These are phyloP conservation scores for Candida maltosa DNA, from an alignment of 805 yeast genomes.

Conservation along the genomic window DNA sequence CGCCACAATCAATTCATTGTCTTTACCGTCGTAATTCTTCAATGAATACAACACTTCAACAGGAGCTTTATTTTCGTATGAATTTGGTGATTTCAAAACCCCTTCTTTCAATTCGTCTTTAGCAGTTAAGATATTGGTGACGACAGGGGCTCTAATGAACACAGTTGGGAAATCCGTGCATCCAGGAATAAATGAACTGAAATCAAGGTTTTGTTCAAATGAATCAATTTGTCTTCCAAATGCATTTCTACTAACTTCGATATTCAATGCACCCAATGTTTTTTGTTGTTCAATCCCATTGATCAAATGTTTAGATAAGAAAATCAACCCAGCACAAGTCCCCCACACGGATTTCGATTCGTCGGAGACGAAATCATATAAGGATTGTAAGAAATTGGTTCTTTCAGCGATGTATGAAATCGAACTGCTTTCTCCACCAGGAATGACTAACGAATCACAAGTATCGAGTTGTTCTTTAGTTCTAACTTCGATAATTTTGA, in stretches of 20 bases:
- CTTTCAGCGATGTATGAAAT: conserved; percentile 72
- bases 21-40: conserved; percentile 11
- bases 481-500: conserved; percentile 47
- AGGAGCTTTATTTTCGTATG: conserved; percentile 20
- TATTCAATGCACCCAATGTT: conserved; percentile 61
- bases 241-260: conserved; percentile 66
- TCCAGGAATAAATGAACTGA: conserved; percentile 39
- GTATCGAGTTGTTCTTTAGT: conserved; percentile 45
- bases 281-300: conserved; percentile 54
- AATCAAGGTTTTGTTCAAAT: conserved; percentile 48
- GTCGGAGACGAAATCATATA: conserved; percentile 47
- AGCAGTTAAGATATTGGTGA: conserved; percentile 22
- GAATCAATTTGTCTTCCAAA: conserved; percentile 77
- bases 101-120: conserved; percentile 10
- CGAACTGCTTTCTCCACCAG: conserved; percentile 71
- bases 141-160: conserved; percentile 78
- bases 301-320: conserved; percentile 52
- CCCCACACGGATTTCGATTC: conserved; percentile 68
- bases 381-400: conserved; percentile 52
- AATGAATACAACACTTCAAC: conserved; percentile 44
- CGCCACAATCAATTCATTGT: conserved; percentile 55
- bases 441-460: conserved; percentile 64
- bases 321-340: conserved; percentile 80
- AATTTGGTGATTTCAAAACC: conserved; percentile 18
- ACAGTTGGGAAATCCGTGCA: conserved; percentile 42